Base-by-base conservation (phyloP, 495 filamentous ascomycete species). In the Diplogelasinospora grovesii region DNA sequence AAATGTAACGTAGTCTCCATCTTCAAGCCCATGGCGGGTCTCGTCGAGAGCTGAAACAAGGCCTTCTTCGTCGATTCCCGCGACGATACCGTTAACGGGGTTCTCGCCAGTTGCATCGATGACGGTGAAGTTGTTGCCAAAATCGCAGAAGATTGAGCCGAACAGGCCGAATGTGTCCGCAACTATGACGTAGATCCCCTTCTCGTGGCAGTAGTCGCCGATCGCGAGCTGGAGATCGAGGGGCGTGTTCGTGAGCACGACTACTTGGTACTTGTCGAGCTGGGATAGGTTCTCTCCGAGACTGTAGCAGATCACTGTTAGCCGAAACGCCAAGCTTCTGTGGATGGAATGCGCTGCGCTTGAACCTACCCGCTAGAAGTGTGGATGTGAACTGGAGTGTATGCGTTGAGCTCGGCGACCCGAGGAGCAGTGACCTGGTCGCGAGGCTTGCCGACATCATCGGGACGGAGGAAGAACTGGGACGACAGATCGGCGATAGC, bases 1-100 rank as follows among this genome's bases (percentile, higher is more conserved):
- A 55, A 99, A 99, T 3, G 86, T 94, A 37, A 99, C 89, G 57
- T 79, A 92, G 53, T 99, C 93, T 5, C 92, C 93, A 73, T 97
- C 92, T 60, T 95, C 86, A 21, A 99, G 69, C 11, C 93, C 93
- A 57, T 99, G 93, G 39, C 93, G 77, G 3, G 86, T 94, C 63
- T 99, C 93, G 57, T 99, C 93, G 16, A 97, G 71, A 6, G 89
- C 89, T 32, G 90, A 95, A 5, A 99, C 93, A 45, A 97, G 56
- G 19, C 93, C 93, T 22, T 87, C 83, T 30, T 86, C 77, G 50
- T 89, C 81, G 49, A 99, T 93, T 25, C 71, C 83, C 7, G 92
- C 90, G 22, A 99, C 76, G 43, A 99, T 97, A 14, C 93, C 93
- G 53, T 63, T 83, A n/a, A 83, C 67, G 19, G 85, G 81, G 36